These are phyloP conservation scores for Bauhinia variegata DNA, from an alignment of 306 rosid species.

Conservation along the genomic window DNA sequence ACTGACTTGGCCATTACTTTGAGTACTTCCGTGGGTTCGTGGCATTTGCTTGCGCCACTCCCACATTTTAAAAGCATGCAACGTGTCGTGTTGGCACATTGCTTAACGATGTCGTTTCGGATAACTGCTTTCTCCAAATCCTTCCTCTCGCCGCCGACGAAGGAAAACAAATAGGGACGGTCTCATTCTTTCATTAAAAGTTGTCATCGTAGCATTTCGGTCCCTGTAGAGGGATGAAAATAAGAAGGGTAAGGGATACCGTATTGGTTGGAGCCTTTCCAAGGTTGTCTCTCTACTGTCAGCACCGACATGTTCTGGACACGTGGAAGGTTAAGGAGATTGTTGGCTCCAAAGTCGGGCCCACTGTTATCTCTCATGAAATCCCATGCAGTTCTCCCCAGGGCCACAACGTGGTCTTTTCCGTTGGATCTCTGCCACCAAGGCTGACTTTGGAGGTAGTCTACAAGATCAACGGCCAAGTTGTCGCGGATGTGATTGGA, in stretches of 20 bases:
- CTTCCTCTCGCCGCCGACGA: no score
- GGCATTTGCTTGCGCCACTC: constrained; percentile 48
- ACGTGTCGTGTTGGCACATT: no score
- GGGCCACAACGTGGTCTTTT: constrained; percentile 65
- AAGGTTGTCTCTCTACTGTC: constrained; percentile 73
- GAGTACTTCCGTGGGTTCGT: constrained; percentile 50
- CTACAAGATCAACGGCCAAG: constrained; percentile 48
- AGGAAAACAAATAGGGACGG: no score
- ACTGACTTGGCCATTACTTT: constrained; percentile 55
- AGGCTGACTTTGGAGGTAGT: constrained; percentile 39
- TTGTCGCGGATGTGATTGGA: constrained; percentile 59
- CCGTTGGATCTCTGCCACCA: constrained; percentile 50
- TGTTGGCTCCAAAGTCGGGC: constrained; percentile 75
- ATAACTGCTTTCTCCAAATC: no score
- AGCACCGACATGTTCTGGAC: no score
- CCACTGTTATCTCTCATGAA: constrained; percentile 58
- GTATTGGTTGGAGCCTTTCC: constrained; percentile 64
- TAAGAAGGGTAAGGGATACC: constrained; percentile 92
- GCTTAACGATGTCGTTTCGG: no score
- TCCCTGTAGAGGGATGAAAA: constrained; percentile 58
- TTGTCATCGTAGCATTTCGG: constrained; percentile 56
- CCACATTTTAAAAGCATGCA: constrained; percentile 58
- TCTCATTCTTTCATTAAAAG: no score
- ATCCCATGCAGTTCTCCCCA: constrained; percentile 91
- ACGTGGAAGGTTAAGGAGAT: no score